Conservation (phyloP, 1,139 yeast genomes). For the Blastobotrys niveus region DNA sequence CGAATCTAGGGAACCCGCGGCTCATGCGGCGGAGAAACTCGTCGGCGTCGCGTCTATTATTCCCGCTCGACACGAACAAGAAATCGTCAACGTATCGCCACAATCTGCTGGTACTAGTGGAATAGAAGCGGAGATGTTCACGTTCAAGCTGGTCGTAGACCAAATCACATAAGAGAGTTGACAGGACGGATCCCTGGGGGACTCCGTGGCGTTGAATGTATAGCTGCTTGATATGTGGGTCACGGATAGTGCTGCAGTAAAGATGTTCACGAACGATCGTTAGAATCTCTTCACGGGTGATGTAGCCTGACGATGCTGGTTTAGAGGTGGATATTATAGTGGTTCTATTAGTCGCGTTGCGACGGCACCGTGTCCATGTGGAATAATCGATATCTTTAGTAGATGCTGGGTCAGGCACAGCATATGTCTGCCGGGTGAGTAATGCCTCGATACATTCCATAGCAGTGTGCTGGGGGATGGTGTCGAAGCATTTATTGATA, state of each 20-base stretch:
- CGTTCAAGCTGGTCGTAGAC: constrained; percentile 61
- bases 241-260: constrained; percentile 37
- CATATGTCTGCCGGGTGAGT: constrained; percentile 4
- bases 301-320: background rate
- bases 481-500: constrained; percentile 73
- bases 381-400: background rate
- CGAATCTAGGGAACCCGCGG: constrained; percentile 47
- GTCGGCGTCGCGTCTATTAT: constrained; percentile 9
- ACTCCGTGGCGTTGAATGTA: constrained; percentile 59
- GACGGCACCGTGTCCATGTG: background rate
- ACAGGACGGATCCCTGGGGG: constrained; percentile 81
- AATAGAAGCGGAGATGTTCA: constrained; percentile 34
- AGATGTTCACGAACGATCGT: constrained; percentile 38
- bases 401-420: background rate
- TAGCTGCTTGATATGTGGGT: constrained; percentile 35
- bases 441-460: constrained; percentile 1
- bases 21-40: constrained; percentile 5
- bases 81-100: constrained; percentile 84
- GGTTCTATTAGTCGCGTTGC: background rate
- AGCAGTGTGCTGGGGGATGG: constrained; percentile 46
- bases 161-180: constrained; percentile 69
- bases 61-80: constrained; percentile 51
- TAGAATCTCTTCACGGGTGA: constrained; percentile 15
- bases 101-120: constrained; percentile 35
- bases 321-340: background rate